Evolutionary conservation across 495 filamentous ascomycete genomes (phyloP).

Genomic region (Parachaetomium inaequale): DNA sequence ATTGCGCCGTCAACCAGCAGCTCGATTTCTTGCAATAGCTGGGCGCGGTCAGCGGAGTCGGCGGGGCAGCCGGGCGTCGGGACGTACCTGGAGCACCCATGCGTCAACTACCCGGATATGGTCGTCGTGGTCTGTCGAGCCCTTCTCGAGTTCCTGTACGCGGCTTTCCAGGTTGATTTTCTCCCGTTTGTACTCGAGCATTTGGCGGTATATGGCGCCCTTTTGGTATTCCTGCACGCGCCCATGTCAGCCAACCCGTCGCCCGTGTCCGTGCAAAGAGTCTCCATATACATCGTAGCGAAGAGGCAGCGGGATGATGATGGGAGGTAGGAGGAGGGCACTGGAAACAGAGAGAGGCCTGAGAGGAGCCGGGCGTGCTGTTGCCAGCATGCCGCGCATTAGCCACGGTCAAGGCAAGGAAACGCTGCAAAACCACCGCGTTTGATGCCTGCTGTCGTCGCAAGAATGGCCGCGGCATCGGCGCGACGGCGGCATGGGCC

Average conservation of each 20-base stretch:
- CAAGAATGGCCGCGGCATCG: constrained; percentile 6
- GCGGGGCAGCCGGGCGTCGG: constrained; percentile 15
- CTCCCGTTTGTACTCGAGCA: constrained; percentile 95
- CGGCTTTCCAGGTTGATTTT: constrained; percentile 71
- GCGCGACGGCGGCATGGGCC: constrained; percentile 17
- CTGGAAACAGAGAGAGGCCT: constrained; percentile 28
- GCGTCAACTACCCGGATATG: constrained; percentile 83
- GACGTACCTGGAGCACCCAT: constrained; percentile 84
- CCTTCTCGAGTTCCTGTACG: constrained; percentile 70
- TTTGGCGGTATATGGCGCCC: constrained; percentile 94
- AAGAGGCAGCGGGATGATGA: constrained; percentile 25
- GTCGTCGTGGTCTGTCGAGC: constrained; percentile 76
- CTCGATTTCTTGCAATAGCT: constrained; percentile 86
- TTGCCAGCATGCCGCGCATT: constrained; percentile 48
- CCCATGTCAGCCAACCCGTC: constrained; percentile 34
- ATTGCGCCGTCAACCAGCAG: constrained; percentile 57
- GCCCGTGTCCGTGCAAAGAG: constrained; percentile 23
- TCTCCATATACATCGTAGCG: constrained; percentile 31
- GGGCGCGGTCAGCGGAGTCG: constrained; percentile 28
- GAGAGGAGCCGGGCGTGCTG: constrained; percentile 36
- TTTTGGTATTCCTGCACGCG: constrained; percentile 80
- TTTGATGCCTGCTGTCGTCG: constrained; percentile 21
- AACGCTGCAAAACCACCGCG: constrained; percentile 29
- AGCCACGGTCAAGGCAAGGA: constrained; percentile 42
- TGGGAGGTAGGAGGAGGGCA: constrained; percentile 21